phyloP scores from a whole-genome alignment of 2,329 filamentous ascomycete genomes.

The Fusarium sp. region DNA sequence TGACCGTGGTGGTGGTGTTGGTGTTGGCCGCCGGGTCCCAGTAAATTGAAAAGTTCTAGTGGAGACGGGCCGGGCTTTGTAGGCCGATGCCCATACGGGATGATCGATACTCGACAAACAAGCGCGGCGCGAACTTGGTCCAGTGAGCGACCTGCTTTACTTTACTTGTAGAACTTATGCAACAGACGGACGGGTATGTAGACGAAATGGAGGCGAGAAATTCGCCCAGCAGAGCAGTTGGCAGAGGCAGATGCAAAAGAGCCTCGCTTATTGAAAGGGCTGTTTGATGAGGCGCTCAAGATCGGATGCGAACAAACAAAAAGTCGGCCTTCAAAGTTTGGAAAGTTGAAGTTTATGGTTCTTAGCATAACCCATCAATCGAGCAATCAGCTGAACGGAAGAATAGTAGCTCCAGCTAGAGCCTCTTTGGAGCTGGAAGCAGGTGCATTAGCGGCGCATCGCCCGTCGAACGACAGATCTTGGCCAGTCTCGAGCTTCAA shows the following conservation, averaged over 20 bases:
- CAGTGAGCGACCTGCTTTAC: constrained; percentile 8
- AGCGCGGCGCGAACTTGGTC: constrained; percentile 32
- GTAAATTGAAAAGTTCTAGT: constrained; percentile 41
- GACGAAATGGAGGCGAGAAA: constrained; percentile 29
- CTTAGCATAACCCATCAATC: constrained; percentile 2
- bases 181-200: constrained; percentile 24
- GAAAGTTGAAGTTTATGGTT: background rate
- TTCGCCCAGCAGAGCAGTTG: constrained; percentile 3
- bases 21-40: constrained; percentile 33
- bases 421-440: constrained; percentile 20
- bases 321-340: constrained; percentile 8
- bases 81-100: constrained; percentile 38
- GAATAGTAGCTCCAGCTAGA: constrained; percentile 40
- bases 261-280: constrained; percentile 13
- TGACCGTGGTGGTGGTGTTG: constrained; percentile 42
- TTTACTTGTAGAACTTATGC: constrained; percentile 18
- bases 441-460: constrained; percentile 36
- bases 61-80: constrained; percentile 40
- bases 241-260: background rate
- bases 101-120: constrained; percentile 42
- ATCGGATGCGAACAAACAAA: constrained; percentile 1
- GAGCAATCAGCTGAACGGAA: constrained; percentile 36
- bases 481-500: constrained; percentile 5
- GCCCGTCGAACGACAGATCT: constrained; percentile 6
- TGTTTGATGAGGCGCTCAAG: background rate